Evolutionary conservation across 345 rosid species (phyloP), one percentile per base, ranked within the genome.

Genomic region (Pistacia atlantica): DNA sequence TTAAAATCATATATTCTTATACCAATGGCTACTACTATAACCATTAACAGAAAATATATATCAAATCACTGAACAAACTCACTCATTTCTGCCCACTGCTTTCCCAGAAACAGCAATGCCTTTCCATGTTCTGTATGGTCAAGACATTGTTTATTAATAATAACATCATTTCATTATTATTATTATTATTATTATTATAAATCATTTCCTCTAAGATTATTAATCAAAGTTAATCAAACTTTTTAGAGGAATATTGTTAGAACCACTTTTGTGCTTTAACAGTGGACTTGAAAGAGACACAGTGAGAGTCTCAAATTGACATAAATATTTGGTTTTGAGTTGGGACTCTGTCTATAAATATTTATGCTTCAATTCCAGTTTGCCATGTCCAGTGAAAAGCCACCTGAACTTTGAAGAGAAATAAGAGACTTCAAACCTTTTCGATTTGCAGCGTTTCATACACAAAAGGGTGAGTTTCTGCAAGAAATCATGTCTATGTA

Each of bases 81-180:
- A 51, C 56, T 28, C 71, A 59, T 54, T 67, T 18, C 65, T 4
- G 60, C 20, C 55, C 71, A 51, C 63, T 59, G 62, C 11, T 42
- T 77, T 31, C 1, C 52, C 7, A 16, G 48, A 31, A 69, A 69
- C 28, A 48, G 1, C 45, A 13, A 35, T 73, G 72, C 16, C 85
- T 77, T 72, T 77, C 37, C 80, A 77, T 67, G 71, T 57, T 52
- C 48, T 54, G 77, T 78, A 80, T 33, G 66, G 83, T 75, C 80
- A 79, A 73, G 48, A 11, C 38, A 25, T 59, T 65, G 65, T 45
- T 5, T 62, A 12, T 5, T 67, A 74, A 71, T 83, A 80, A 56
- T 31, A 58, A 18, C 59, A 52, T 76, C 57, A 5, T 69, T 38
- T 38, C 42, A 38, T 38, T 38, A 38, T 38, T 42, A 42, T 7